Conservation (phyloP, 805 yeast species). For the Kodamaea sagamina region DNA sequence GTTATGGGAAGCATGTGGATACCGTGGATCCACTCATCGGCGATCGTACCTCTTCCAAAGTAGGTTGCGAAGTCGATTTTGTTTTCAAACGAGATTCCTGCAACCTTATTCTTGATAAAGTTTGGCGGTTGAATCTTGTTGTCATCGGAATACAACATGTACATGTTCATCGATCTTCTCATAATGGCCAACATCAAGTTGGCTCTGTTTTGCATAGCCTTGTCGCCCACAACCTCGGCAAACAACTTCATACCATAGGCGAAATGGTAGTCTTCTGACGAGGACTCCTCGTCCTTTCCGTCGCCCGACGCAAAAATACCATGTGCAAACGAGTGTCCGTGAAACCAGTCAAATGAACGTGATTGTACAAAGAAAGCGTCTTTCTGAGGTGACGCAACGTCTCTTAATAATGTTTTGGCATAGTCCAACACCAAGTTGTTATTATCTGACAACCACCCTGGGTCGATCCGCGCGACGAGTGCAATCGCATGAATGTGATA, state of each 20-base stretch:
- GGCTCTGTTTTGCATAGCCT: constrained; percentile 53
- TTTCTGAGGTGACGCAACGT: constrained; percentile 60
- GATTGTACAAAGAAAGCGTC: constrained; percentile 66
- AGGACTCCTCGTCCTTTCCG: constrained; percentile 75
- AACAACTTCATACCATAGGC: constrained; percentile 67
- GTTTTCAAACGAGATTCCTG: constrained; percentile 75
- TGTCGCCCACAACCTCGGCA: constrained; percentile 58
- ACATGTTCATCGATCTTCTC: constrained; percentile 53
- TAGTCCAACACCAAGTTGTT: constrained; percentile 45
- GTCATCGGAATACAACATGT: constrained; percentile 55
- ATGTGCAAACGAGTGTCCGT: constrained; percentile 80
- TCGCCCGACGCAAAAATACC: constrained; percentile 71
- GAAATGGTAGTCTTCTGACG: constrained; percentile 74
- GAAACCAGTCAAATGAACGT: constrained; percentile 72
- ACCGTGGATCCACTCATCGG: constrained; percentile 69
- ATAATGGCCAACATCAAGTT: constrained; percentile 62
- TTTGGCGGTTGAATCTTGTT: constrained; percentile 57
- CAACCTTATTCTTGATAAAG: constrained; percentile 63
- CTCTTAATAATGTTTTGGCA: constrained; percentile 62
- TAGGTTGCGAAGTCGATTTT: constrained; percentile 73
- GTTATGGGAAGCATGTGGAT: constrained; percentile 78
- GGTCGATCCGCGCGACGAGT: constrained; percentile 57
- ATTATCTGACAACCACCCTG: constrained; percentile 33
- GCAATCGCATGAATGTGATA: constrained; percentile 75
- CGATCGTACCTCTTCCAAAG: constrained; percentile 63